A percentile compares a stretch with the other conserved stretches of the same genome.
These are phyloP conservation scores for Nemania bipapillata DNA, from an alignment of 2,329 filamentous ascomycete genomes.

Conservation along the genomic window DNA sequence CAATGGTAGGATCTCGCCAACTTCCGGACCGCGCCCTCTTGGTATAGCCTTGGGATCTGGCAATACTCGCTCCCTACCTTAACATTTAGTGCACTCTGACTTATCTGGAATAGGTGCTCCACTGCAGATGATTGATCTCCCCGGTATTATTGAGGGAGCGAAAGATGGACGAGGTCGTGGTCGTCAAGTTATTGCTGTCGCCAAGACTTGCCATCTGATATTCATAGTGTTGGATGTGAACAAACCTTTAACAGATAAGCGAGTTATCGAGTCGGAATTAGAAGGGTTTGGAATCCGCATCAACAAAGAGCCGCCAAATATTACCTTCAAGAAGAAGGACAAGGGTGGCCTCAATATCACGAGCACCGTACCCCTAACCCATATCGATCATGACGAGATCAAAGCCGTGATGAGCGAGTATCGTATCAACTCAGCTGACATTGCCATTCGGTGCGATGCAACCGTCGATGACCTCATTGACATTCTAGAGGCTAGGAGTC, in stretches of 20 bases:
- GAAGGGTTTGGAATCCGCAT: conserved; percentile 98
- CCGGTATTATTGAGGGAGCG: conserved; percentile 97
- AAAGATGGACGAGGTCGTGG: conserved; percentile 98
- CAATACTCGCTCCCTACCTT: not conserved
- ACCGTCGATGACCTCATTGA: conserved; percentile 98
- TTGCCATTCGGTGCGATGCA: conserved; percentile 96
- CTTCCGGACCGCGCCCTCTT: not conserved
- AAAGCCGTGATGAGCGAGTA: conserved; percentile 98
- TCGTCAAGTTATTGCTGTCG: conserved; percentile 97
- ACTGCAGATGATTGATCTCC: conserved; percentile 97
- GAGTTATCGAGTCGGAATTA: conserved; percentile 91
- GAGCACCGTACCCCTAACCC: conserved; percentile 88
- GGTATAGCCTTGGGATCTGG: not conserved
- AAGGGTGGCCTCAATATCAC: conserved; percentile 97
- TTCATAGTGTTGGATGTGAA: conserved; percentile 99
- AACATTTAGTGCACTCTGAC: conserved; percentile 23
- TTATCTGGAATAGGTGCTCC: conserved; percentile 71
- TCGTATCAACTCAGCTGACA: conserved; percentile 94
- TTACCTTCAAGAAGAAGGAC: conserved; percentile 99
- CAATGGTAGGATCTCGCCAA: conserved; percentile 68
- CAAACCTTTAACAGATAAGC: conserved; percentile 96
- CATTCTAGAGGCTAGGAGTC: conserved; percentile 89
- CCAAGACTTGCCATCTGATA: conserved; percentile 98
- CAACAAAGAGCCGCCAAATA: conserved; percentile 97
- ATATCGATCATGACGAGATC: conserved; percentile 96